Percentiles rank a stretch among this genome's conserved stretches.
Evolutionary conservation across 202 grass and related monocot genomes (phyloP).

Genomic region (Panicum virgatum): DNA sequence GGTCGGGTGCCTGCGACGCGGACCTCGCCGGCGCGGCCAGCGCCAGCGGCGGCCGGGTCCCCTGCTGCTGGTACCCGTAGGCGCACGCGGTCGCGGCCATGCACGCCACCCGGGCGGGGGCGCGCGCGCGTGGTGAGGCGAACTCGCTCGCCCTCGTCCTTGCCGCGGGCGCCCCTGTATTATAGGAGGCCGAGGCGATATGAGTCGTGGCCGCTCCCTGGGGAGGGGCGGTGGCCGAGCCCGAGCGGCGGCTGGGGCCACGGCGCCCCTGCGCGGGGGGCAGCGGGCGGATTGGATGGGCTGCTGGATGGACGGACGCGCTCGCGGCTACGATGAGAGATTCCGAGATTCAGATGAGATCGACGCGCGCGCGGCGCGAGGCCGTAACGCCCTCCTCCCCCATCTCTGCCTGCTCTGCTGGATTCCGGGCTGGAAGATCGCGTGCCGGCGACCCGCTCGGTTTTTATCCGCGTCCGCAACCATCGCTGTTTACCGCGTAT

Average conservation of each 20-base stretch:
- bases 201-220: slow-evolving; percentile 31
- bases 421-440: background rate
- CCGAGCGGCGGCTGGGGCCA: background rate
- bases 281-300: slow-evolving; percentile 5
- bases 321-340: background rate
- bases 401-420: too few species aligned
- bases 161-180: background rate
- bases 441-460: background rate
- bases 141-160: slow-evolving; percentile 1
- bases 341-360: background rate
- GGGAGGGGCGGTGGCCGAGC: slow-evolving; percentile 18
- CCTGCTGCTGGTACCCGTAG: background rate
- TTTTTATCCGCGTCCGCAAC: background rate
- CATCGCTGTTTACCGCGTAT: background rate
- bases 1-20: background rate
- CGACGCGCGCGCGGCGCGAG: too few species aligned
- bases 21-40: background rate
- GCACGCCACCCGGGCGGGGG: background rate
- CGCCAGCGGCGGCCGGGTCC: too few species aligned
- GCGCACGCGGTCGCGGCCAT: slow-evolving; percentile 43
- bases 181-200: too few species aligned
- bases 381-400: too few species aligned
- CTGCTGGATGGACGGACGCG: background rate
- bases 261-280: slow-evolving; percentile 12
- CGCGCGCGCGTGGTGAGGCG: slow-evolving; percentile 21